A percentile compares a stretch with the other conserved stretches of the same genome.
These are phyloP conservation scores for Hypoxylon sp. DNA, from an alignment of 2,329 filamentous ascomycete species.

Conservation along the genomic window DNA sequence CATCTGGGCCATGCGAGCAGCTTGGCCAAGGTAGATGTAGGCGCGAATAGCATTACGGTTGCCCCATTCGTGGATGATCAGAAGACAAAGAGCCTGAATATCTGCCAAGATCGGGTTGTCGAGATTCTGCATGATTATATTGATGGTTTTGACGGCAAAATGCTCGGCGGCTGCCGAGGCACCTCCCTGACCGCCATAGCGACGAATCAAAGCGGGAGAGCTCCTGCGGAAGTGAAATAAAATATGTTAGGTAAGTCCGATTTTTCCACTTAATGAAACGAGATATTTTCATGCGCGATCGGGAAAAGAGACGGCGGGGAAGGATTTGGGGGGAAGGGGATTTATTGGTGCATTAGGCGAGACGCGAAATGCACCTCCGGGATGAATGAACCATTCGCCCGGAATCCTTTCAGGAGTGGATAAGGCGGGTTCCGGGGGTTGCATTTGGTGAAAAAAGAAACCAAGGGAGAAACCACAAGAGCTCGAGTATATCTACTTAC, in stretches of 20 bases:
- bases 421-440: constrained; percentile 38
- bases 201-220: constrained; percentile 67
- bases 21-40: constrained; percentile 73
- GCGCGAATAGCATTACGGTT: constrained; percentile 71
- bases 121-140: constrained; percentile 68
- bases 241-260: constrained; percentile 35
- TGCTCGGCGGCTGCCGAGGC: constrained; percentile 68
- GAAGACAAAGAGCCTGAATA: constrained; percentile 70
- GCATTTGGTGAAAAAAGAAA: constrained; percentile 21
- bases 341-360: constrained; percentile 43
- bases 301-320: constrained; percentile 34
- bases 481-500: constrained; percentile 57
- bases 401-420: constrained; percentile 39
- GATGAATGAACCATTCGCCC: constrained; percentile 44
- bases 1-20: constrained; percentile 74
- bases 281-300: constrained; percentile 28
- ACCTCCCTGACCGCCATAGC: constrained; percentile 66
- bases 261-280: constrained; percentile 18
- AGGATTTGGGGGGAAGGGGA: constrained; percentile 17
- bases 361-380: constrained; percentile 42
- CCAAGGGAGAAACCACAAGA: constrained; percentile 22
- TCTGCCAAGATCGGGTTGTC: constrained; percentile 71
- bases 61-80: constrained; percentile 74
- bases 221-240: constrained; percentile 56
- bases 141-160: constrained; percentile 69